Evolutionary conservation across 2,329 filamentous ascomycete species (phyloP).

Genomic region (Pseudopithomyces chartarum): DNA sequence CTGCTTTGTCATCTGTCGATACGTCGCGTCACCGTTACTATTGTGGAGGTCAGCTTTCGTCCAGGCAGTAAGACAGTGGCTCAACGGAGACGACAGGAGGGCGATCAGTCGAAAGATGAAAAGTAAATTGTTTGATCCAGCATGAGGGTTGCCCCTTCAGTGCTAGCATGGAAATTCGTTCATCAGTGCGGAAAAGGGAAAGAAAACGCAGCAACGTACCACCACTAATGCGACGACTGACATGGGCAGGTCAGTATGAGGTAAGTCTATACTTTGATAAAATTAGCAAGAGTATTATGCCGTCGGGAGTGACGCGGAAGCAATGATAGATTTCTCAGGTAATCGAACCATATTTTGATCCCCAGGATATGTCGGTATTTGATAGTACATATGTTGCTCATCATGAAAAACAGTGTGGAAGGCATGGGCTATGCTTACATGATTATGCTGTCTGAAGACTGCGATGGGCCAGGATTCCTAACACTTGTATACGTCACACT

Average conservation of each 20-base stretch:
- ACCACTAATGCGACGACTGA: neutral
- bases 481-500: too few species aligned
- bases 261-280: neutral
- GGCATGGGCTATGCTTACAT: neutral
- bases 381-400: conserved; percentile 47
- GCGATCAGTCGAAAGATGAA: conserved; percentile 48
- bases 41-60: neutral
- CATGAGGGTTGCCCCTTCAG: conserved; percentile 41
- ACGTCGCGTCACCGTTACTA: neutral
- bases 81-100: neutral
- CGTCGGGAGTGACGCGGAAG: neutral
- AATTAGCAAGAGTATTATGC: conserved; percentile 8
- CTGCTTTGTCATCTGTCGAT: neutral
- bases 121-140: conserved; percentile 41
- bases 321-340: conserved; percentile 32
- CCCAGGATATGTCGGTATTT: conserved; percentile 46
- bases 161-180: conserved; percentile 46
- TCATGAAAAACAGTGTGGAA: conserved; percentile 24
- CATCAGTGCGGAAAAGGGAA: conserved; percentile 34
- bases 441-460: too few species aligned
- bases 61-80: neutral
- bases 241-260: neutral
- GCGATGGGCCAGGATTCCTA: too few species aligned
- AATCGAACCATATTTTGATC: conserved; percentile 46
- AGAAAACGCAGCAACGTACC: conserved; percentile 8